These are phyloP conservation scores for Hylodesmum podocarpum DNA, from an alignment of 306 rosid genomes.

Conservation along the genomic window DNA sequence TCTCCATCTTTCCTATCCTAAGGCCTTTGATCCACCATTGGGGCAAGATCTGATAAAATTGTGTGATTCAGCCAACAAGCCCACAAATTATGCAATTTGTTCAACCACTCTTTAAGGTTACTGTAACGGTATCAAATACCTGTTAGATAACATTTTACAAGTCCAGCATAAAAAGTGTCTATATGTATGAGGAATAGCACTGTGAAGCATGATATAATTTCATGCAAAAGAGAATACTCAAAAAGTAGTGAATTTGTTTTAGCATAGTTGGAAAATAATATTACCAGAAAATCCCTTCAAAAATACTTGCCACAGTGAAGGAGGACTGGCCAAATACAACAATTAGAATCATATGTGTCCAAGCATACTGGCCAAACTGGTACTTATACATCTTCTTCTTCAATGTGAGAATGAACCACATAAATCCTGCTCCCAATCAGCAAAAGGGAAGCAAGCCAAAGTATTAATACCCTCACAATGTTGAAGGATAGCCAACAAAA, in stretches of 20 bases:
- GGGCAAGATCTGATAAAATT: slow-evolving; percentile 5
- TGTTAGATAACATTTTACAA: slow-evolving; percentile 6
- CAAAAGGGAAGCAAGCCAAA: slow-evolving; percentile 32
- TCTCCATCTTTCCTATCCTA: slow-evolving; percentile 20
- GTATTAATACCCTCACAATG: slow-evolving; percentile 18
- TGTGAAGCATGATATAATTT: neutral
- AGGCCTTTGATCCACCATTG: slow-evolving; percentile 4
- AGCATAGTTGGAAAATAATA: slow-evolving; percentile 3
- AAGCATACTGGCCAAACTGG: slow-evolving; percentile 99
- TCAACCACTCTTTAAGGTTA: slow-evolving; percentile 5
- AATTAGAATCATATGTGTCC: slow-evolving; percentile 99
- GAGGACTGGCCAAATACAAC: slow-evolving; percentile 95
- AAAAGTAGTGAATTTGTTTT: neutral
- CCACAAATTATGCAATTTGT: slow-evolving; percentile 1
- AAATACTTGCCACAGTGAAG: slow-evolving; percentile 95
- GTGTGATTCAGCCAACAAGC: neutral
- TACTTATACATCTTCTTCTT: slow-evolving; percentile 99
- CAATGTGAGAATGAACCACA: slow-evolving; percentile 97
- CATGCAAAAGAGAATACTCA: slow-evolving; percentile 16
- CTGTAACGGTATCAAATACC: slow-evolving; percentile 5
- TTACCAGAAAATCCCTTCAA: slow-evolving; percentile 96
- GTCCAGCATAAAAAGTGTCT: neutral
- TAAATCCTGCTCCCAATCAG: slow-evolving; percentile 71
- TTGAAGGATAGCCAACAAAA: slow-evolving; percentile 19
- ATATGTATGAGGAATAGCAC: slow-evolving; percentile 1